These are phyloP conservation scores for Hyphopichia homilentoma DNA, from an alignment of 805 yeast species.

Conservation along the genomic window DNA sequence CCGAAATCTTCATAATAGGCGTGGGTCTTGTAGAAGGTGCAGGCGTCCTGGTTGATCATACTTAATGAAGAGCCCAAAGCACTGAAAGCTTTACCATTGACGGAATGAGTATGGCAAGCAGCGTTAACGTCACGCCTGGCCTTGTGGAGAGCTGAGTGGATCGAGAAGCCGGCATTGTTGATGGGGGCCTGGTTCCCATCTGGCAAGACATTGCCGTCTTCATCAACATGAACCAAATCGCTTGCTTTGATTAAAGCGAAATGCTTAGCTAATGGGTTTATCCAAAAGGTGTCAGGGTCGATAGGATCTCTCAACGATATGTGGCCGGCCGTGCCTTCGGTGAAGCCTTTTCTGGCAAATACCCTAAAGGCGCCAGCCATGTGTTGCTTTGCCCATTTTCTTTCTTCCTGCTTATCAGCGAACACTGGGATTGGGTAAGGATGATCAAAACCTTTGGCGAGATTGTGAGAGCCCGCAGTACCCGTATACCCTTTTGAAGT, in stretches of 20 bases:
- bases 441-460: constrained; percentile 50
- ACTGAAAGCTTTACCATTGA: constrained; percentile 36
- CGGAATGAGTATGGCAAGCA: constrained; percentile 40
- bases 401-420: constrained; percentile 43
- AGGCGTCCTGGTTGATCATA: constrained; percentile 78
- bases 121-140: constrained; percentile 38
- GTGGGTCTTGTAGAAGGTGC: constrained; percentile 63
- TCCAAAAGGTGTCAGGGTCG: constrained; percentile 80
- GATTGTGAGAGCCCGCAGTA: constrained; percentile 56
- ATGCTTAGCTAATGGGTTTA: constrained; percentile 82
- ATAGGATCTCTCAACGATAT: constrained; percentile 83
- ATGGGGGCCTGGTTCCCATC: constrained; percentile 37
- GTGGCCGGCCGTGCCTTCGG: constrained; percentile 83
- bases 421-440: constrained; percentile 54
- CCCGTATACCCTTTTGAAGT: constrained; percentile 41
- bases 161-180: constrained; percentile 40
- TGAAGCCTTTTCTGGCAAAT: constrained; percentile 72
- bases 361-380: constrained; percentile 84
- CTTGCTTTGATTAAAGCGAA: constrained; percentile 43
- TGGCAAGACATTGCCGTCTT: constrained; percentile 32
- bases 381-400: constrained; percentile 61
- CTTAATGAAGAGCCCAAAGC: constrained; percentile 47
- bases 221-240: constrained; percentile 39
- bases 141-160: constrained; percentile 37
- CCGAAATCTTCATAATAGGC: constrained; percentile 68